A percentile compares a stretch with the other conserved stretches of the same genome.
These are phyloP conservation scores for Epichloe elymi DNA, from an alignment of 2,329 filamentous ascomycete genomes.

Conservation along the genomic window DNA sequence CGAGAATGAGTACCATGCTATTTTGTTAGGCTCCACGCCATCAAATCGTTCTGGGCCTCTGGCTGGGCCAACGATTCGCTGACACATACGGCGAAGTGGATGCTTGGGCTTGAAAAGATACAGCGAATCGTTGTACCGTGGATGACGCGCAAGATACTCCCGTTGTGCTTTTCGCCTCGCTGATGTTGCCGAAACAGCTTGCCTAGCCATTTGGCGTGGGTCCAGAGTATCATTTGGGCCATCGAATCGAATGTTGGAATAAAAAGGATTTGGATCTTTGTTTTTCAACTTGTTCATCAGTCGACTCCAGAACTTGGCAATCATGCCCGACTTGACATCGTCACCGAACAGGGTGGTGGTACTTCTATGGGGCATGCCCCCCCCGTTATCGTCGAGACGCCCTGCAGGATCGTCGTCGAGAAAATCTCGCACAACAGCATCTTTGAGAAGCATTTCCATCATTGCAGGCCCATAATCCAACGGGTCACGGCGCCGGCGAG, in stretches of 20 bases:
- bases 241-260: constrained; percentile 59
- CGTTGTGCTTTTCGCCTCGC: constrained; percentile 77
- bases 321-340: constrained; percentile 40
- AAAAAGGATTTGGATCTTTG: constrained; percentile 86
- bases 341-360: constrained; percentile 23
- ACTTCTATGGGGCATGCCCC: constrained; percentile 18
- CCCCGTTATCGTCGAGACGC: constrained; percentile 16
- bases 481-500: constrained; percentile 57
- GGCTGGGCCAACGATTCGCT: constrained; percentile 81
- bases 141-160: constrained; percentile 77
- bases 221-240: constrained; percentile 67
- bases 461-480: constrained; percentile 84
- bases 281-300: constrained; percentile 43
- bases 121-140: constrained; percentile 83
- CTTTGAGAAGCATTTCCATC: constrained; percentile 92
- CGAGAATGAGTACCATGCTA: constrained; percentile 86
- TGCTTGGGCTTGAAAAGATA: constrained; percentile 76
- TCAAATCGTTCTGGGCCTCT: constrained; percentile 78
- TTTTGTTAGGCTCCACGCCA: constrained; percentile 76
- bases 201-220: constrained; percentile 75
- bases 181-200: constrained; percentile 74
- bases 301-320: constrained; percentile 50
- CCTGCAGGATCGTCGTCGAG: constrained; percentile 57
- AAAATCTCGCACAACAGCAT: constrained; percentile 89
- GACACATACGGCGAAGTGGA: constrained; percentile 68